Conservation (phyloP, 352 stramenopile genomes). For the Globisporangium radiosum region DNA sequence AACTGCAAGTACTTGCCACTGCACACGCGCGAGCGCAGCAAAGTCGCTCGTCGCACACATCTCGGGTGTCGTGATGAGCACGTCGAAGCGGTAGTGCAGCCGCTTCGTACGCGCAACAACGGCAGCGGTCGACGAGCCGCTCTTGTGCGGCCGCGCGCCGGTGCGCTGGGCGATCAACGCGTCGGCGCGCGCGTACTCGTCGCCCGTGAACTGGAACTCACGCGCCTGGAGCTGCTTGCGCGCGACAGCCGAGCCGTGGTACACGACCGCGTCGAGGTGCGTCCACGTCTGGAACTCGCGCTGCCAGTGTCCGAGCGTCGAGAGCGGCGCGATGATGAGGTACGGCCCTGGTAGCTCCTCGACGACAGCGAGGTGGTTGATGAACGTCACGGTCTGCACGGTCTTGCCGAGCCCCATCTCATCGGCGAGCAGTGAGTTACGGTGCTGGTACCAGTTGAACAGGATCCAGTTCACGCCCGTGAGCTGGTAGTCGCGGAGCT, state of each 20-base stretch:
- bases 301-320: slow-evolving; percentile 97
- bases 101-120: slow-evolving; percentile 28
- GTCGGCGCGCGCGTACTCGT: slow-evolving; percentile 37
- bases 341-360: slow-evolving; percentile 95
- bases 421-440: slow-evolving; percentile 98
- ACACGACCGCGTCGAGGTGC: slow-evolving; percentile 97
- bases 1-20: slow-evolving; percentile 96
- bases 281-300: slow-evolving; percentile 95
- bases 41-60: slow-evolving; percentile 94
- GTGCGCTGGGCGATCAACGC: slow-evolving; percentile 15
- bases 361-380: slow-evolving; percentile 95
- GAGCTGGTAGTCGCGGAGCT: slow-evolving; percentile 98
- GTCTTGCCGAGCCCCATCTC: slow-evolving; percentile 98
- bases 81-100: slow-evolving; percentile 93
- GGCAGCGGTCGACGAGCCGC: not conserved
- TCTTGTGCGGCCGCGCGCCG: not conserved
- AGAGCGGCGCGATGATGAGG: slow-evolving; percentile 96
- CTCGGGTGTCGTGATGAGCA: slow-evolving; percentile 99
- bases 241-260: slow-evolving; percentile 92
- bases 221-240: slow-evolving; percentile 90
- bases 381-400: slow-evolving; percentile 92
- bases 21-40: slow-evolving; percentile 87
- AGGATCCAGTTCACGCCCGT: slow-evolving; percentile 99
- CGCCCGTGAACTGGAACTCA: slow-evolving; percentile 89
- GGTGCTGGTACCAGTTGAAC: slow-evolving; percentile 97